Evolutionary conservation across 2,329 filamentous ascomycete genomes (phyloP).

Genomic region (Colletotrichum aenigma): DNA sequence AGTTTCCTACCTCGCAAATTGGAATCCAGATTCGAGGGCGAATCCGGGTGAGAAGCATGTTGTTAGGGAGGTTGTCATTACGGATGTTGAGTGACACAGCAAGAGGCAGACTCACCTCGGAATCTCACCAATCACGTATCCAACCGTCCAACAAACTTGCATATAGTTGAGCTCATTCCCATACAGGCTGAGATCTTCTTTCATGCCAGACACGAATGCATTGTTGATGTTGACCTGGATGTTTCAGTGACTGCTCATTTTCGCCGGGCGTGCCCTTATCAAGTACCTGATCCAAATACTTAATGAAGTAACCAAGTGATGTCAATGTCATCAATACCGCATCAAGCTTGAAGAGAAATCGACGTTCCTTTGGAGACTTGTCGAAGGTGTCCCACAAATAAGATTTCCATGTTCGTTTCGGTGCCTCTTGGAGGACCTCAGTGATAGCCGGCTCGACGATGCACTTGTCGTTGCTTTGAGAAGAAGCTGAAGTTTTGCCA

Average conservation of each 20-base stretch:
- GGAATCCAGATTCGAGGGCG: constrained; percentile 33
- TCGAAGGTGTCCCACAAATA: constrained; percentile 53
- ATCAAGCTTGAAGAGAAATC: constrained; percentile 46
- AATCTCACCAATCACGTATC: constrained; percentile 27
- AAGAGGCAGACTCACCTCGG: constrained; percentile 17
- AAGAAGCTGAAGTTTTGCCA: background rate
- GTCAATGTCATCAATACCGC: constrained; percentile 39
- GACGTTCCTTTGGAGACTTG: constrained; percentile 42
- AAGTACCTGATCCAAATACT: constrained; percentile 22
- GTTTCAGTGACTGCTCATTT: background rate
- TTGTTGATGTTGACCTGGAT: constrained; percentile 39
- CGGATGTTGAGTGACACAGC: fast-evolving
- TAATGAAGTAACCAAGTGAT: constrained; percentile 28
- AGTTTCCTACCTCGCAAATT: constrained; percentile 24
- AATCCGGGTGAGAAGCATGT: constrained; percentile 33
- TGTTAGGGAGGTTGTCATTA: constrained; percentile 27
- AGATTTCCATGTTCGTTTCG: constrained; percentile 47
- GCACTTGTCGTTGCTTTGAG: background rate
- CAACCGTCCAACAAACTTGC: constrained; percentile 27
- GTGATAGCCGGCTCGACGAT: background rate
- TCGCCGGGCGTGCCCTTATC: too few species aligned
- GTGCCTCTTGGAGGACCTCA: constrained; percentile 27
- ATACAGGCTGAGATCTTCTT: constrained; percentile 24
- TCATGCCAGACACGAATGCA: constrained; percentile 33
- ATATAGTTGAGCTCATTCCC: constrained; percentile 30